Conservation (phyloP, 495 filamentous ascomycete genomes). For the Xylaria acuta region DNA sequence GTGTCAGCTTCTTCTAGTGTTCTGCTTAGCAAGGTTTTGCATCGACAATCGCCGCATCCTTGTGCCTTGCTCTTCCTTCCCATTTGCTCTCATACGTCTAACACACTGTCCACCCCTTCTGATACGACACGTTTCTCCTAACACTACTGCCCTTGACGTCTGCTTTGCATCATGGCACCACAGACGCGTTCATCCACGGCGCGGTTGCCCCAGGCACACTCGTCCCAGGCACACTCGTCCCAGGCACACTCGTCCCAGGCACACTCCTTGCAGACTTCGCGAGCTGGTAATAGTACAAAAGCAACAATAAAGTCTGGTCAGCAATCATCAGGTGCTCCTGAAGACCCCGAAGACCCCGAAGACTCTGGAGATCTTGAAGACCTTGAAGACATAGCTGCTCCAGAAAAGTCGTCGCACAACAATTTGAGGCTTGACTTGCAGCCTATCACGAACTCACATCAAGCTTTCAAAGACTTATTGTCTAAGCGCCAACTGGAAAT, state of each 20-base stretch:
- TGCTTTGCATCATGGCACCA: slow-evolving; percentile 18
- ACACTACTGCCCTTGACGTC: background rate
- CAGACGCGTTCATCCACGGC: background rate
- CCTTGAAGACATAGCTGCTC: background rate
- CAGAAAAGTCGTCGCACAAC: background rate
- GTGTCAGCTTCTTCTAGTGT: background rate
- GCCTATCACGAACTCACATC: slow-evolving; percentile 38
- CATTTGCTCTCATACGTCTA: background rate
- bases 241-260: background rate
- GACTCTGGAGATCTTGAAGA: background rate
- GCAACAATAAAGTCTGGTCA: background rate
- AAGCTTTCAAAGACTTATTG: slow-evolving; percentile 44
- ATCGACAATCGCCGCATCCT: background rate
- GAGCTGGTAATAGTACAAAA: background rate
- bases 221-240: background rate
- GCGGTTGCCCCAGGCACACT: background rate
- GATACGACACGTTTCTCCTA: background rate
- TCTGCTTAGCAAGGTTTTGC: slow-evolving; percentile 4
- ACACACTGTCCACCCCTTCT: background rate
- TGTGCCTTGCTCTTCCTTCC: background rate
- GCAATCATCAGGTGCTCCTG: background rate
- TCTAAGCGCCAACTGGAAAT: slow-evolving; percentile 5
- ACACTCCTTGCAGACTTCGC: background rate
- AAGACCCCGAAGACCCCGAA: background rate
- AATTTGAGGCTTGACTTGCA: slow-evolving; percentile 21